Evolutionary conservation across 139 green algal genomes (phyloP).

Genomic region (Haematococcus sp.): DNA sequence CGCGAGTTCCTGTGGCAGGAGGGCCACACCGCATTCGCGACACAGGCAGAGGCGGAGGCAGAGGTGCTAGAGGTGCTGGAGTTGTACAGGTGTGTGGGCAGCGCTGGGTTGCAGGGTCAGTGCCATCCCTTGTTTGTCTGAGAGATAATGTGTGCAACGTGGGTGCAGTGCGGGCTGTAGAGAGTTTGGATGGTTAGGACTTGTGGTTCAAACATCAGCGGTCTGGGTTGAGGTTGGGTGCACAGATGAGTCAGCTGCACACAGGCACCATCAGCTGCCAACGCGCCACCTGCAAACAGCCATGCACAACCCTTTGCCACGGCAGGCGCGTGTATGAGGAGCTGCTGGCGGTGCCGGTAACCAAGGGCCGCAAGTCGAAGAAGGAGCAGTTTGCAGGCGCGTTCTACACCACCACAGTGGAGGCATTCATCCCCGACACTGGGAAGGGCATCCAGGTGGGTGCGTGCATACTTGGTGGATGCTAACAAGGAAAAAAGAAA

Average conservation of each 20-base stretch:
- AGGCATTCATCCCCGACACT: constrained; percentile 93
- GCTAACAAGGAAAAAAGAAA: too few species aligned
- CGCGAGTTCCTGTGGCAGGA: constrained; percentile 97
- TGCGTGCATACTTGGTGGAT: too few species aligned
- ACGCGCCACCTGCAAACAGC: neutral
- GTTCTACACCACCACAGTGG: constrained; percentile 95
- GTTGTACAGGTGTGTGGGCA: constrained; percentile 64
- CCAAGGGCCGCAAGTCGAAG: constrained; percentile 85
- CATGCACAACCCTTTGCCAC: neutral
- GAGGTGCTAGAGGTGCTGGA: constrained; percentile 96
- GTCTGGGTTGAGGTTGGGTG: neutral
- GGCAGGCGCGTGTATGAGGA: constrained; percentile 88
- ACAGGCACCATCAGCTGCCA: neutral
- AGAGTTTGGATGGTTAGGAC: too few species aligned
- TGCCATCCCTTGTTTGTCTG: too few species aligned
- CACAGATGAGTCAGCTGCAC: neutral
- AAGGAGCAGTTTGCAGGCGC: constrained; percentile 99
- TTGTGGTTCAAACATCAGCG: too few species aligned
- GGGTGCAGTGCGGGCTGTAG: too few species aligned
- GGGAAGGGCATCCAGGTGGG: constrained; percentile 92
- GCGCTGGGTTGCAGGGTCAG: too few species aligned
- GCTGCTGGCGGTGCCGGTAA: constrained; percentile 92
- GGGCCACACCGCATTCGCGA: constrained; percentile 90
- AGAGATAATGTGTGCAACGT: neutral
- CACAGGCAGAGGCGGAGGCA: constrained; percentile 80